Conservation (phyloP, 495 filamentous ascomycete species). For the Podospora appendiculata region DNA sequence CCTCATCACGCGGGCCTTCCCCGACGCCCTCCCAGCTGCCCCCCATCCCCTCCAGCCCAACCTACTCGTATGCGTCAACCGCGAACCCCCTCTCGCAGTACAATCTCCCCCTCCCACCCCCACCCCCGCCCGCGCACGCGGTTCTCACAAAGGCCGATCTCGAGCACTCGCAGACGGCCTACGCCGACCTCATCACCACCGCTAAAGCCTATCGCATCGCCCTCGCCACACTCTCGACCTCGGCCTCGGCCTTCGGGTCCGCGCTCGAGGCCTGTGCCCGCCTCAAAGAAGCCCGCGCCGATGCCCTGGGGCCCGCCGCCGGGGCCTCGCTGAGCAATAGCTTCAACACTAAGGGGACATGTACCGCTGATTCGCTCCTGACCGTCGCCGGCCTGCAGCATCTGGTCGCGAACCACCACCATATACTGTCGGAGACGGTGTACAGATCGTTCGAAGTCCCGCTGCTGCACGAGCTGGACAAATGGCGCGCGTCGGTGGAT, state of each 20-base stretch:
- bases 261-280: conserved; percentile 58
- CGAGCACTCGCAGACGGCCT: conserved; percentile 49
- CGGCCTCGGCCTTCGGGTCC: conserved; percentile 52
- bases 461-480: conserved; percentile 55
- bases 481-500: conserved; percentile 47
- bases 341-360: conserved; percentile 43
- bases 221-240: conserved; percentile 46
- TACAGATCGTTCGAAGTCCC: conserved; percentile 59
- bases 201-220: conserved; percentile 54
- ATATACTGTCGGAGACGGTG: conserved; percentile 56
- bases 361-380: conserved; percentile 52
- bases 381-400: conserved; percentile 55
- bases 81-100: conserved; percentile 44
- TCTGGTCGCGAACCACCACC: conserved; percentile 56
- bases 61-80: conserved; percentile 54
- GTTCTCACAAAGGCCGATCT: conserved; percentile 55
- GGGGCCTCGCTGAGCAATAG: conserved; percentile 33
- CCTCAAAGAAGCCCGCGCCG: conserved; percentile 51
- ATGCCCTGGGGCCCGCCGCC: conserved; percentile 26
- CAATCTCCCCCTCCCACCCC: conserved; percentile 50
- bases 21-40: conserved; percentile 41
- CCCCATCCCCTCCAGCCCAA: conserved; percentile 49
- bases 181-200: conserved; percentile 49
- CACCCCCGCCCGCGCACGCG: conserved; percentile 45
- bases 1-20: conserved; percentile 9